Base-by-base conservation (phyloP, 345 rosid species). In the Anastatica hierochuntica region DNA sequence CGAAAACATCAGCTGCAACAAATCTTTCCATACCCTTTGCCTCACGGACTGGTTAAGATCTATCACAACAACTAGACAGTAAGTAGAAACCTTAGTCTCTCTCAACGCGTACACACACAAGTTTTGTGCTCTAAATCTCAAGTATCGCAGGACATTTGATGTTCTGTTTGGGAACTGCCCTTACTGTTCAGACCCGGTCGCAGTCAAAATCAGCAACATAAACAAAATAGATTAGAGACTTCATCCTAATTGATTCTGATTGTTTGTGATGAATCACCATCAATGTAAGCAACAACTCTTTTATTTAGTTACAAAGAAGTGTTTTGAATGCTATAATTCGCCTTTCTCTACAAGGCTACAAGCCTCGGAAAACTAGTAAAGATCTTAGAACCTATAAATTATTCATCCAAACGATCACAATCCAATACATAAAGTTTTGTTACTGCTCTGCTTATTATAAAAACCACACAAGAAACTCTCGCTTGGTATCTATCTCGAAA, bases 41-140 rank as follows among this genome's bases (percentile, higher is more conserved):
- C 77, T 85, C 20, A 76, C 68, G 44, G 90, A 85, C 57, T 83
- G 95, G 97, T 65, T 85, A 70, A 77, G 80, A 38, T 81, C 97
- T 12, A 81, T 83, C 59, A 83, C 92, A 60, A 83, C 81, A 46
- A 85, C 85, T 13, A 76, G 92, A 66, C 92, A 81, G 92, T 85
- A 81, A 24, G 97, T 77, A 11, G 4, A 39, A 29, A 46, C 49
- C 35, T 19, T 38, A 47, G 27, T 37, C 4, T 64, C 70, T 62
- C 50, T 58, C 44, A 19, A 15, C 10, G 6, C 14, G 36, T 2
- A 13, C 4, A 19, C n/a, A 18, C 42, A 37, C 24, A 45, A 15
- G 31, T 47, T 33, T 20, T 16, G 1, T 41, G 52, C 27, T 55
- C 17, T 51, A 12, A 18, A 49, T n/a, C 60, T 49, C 54, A 79